Percentiles rank a stretch among this genome's conserved stretches.
Conservation (phyloP, 768 basidiomycete species). For the Hemileccinum rubropunctum region DNA sequence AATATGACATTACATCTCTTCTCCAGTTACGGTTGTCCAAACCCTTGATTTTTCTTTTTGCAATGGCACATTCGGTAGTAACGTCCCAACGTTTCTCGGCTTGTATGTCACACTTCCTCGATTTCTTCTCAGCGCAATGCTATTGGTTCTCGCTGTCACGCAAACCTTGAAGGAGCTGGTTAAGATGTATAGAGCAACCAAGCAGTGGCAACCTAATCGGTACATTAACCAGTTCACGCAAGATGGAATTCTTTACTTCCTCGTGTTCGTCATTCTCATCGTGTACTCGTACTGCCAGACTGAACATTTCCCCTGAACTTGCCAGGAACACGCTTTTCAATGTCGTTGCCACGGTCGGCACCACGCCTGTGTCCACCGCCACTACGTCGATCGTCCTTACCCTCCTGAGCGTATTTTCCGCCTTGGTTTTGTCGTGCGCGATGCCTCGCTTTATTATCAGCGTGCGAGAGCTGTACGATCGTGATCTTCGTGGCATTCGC, state of each 20-base stretch:
- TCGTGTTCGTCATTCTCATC: constrained; percentile 1
- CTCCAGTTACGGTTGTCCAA: background rate
- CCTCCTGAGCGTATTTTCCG: no score
- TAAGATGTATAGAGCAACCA: constrained; percentile 2
- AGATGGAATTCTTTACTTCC: constrained; percentile 6
- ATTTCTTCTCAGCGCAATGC: background rate
- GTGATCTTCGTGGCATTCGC: background rate
- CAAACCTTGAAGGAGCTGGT: background rate
- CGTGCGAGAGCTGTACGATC: constrained; percentile 2
- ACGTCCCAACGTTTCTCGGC: background rate
- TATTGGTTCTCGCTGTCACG: background rate
- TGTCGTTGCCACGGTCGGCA: no score
- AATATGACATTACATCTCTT: no score
- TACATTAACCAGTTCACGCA: background rate
- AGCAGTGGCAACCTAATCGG: constrained; percentile 5
- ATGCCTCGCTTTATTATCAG: constrained; percentile 10
- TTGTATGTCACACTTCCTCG: background rate
- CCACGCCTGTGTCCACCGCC: no score
- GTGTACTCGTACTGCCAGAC: no score
- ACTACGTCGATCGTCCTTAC: no score
- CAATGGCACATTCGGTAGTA: no score
- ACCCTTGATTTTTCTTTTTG: background rate
- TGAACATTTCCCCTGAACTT: no score
- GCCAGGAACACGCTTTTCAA: no score
- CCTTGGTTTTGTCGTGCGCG: no score